Base-by-base conservation (phyloP, 2,329 filamentous ascomycete genomes). In the Aspergillus thermomutatus region DNA sequence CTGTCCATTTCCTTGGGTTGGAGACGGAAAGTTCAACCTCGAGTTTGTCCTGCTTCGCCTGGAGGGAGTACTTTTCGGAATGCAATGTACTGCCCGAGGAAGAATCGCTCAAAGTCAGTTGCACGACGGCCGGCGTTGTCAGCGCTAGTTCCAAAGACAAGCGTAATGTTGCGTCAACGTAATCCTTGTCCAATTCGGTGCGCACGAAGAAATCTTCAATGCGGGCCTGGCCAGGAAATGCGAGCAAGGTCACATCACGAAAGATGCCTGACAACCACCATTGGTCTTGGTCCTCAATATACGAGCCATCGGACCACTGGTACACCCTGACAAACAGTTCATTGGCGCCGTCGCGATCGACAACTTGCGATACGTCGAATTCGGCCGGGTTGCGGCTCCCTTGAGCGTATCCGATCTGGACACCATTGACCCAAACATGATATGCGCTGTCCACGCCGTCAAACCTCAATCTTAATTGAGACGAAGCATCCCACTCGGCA, bases 371-470 rank as follows among this genome's bases (percentile, higher is more conserved):
- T 11, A 90, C 75, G 59, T 90, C 88, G 62, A 89, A 90, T 66
- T 91, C 88, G 7, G 84, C 80, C 0, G 87, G 80, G 62, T 90
- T 90, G 40, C 87, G 79, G 9, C 83, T 83, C 0, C 87, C 88
- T 65, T 90, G 87, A 2, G 83, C 83, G 64, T 90, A 90, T 2
- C 88, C 88, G 2, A 89, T 75, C 37, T 85, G 73, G 17, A 75
- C 67, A 0, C 85, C 85, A 60, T 90, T 90, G 6, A 90, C 73
- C 80, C 82, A 90, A 10, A 90, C 72, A 68, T 90, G 86, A 64
- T 87, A 90, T 0, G 87, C 84, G 64, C 85, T 87, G 64, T 90
- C 87, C 0, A 90, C 87, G 1, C 88, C 88, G 54, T 90, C 87
- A 58, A 90, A 90, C 10, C 87, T 78, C 23, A 90, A 73, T 17